Base-by-base conservation (phyloP, 176 grass and related monocot species). In the Cymbopogon citratus region DNA sequence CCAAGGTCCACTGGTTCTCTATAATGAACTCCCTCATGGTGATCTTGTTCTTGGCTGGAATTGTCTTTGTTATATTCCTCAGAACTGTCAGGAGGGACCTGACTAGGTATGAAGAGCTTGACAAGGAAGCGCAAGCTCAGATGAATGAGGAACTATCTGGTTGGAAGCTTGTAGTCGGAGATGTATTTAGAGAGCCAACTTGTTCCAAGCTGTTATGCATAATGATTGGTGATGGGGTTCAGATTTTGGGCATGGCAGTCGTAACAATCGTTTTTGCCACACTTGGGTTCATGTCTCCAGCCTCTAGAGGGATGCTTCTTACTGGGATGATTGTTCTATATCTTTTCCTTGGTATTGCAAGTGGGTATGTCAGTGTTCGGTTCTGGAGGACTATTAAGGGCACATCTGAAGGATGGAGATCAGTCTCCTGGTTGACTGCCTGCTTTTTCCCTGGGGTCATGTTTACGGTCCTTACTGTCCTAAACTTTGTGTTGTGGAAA, bases 11-110 rank as follows among this genome's bases (percentile, higher is more conserved):
- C 79, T 97, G 91, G 94, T 93, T 97, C 77, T 97, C 91, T n/a
- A 93, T 97, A 41, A 91, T 93, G 94, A 97, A 97, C 28, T 97
- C 94, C 15, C 83, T 97, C 70, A 94, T 94, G 94, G 94, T 97
- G 33, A 94, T 97, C 66, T 82, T 91, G 69, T 97, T 94, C 82
- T 86, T 97, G 85, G 89, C 89, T 80, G 91, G 91, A 74, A 97
- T 97, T 21, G 91, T 97, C 48, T 97, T 97, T 91, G 91, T 97
- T 71, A 97, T 97, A 79, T 94, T 97, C 71, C 59, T 97, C 79
- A 89, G 94, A 59, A 97, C 94, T 36, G 91, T 97, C 7, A 81
- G 94, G 71, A 94, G 91, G 81, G 94, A 97, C 78, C 77, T 97
- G 49, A 89, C 86, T 11, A 94, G 76, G 82, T 94, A 97, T 40